phyloP scores from a whole-genome alignment of 805 yeast genomes.

The Metschnikowia dekortorum region DNA sequence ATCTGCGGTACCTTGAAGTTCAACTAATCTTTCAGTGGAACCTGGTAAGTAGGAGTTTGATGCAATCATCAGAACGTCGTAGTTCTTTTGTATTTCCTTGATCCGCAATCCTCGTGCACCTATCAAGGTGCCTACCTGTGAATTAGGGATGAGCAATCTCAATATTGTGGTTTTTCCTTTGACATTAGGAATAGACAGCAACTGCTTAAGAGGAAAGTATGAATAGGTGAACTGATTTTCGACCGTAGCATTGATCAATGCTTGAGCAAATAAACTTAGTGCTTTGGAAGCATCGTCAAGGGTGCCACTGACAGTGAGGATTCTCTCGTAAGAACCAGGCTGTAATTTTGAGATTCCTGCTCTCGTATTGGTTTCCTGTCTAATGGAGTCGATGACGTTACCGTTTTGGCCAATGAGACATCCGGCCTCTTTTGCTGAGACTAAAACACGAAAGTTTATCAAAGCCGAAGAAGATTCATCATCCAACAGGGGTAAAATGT shows the following conservation, averaged over 20 bases:
- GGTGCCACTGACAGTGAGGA: slow-evolving; percentile 72
- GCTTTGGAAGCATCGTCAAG: slow-evolving; percentile 68
- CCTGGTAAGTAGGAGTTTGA: slow-evolving; percentile 78
- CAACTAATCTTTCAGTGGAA: slow-evolving; percentile 82
- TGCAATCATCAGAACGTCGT: slow-evolving; percentile 76
- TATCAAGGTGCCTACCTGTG: slow-evolving; percentile 84
- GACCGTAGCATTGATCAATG: slow-evolving; percentile 45
- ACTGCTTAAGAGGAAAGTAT: slow-evolving; percentile 57
- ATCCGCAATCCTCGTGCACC: slow-evolving; percentile 81
- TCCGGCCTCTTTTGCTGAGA: slow-evolving; percentile 85
- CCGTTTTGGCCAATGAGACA: slow-evolving; percentile 87
- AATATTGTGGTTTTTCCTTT: slow-evolving; percentile 52
- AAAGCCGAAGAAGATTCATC: slow-evolving; percentile 27
- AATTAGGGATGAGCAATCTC: slow-evolving; percentile 73
- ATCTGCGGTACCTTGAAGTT: slow-evolving; percentile 74
- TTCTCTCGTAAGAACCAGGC: slow-evolving; percentile 78
- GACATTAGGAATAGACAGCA: slow-evolving; percentile 48
- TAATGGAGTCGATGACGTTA: slow-evolving; percentile 64
- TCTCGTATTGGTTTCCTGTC: slow-evolving; percentile 72
- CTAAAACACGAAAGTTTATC: slow-evolving; percentile 51
- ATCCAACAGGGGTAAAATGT: slow-evolving; percentile 24
- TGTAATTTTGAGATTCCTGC: slow-evolving; percentile 83
- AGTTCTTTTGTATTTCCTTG: slow-evolving; percentile 67
- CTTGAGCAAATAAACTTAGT: slow-evolving; percentile 62
- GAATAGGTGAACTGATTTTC: slow-evolving; percentile 38